Base-by-base conservation (phyloP, 2,329 filamentous ascomycete species). In the Phyllosticta citrichinensis region DNA sequence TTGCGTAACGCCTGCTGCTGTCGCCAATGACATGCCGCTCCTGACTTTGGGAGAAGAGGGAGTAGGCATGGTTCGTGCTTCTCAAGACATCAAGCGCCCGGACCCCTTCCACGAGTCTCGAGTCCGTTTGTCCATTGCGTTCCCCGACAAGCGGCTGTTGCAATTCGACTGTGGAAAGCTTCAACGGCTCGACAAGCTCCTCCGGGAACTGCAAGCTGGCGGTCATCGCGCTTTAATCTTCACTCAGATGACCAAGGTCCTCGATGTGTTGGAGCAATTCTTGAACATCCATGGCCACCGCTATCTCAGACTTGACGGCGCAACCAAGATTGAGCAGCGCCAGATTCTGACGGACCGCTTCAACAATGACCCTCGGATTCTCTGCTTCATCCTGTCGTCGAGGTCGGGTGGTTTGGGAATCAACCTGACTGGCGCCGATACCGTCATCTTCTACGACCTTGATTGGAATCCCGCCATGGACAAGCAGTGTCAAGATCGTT, bases 401-500 rank as follows among this genome's bases (percentile, higher is more conserved):
- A 86, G 94, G 62, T 97, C 94, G 0, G 94, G 94, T 66, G 94
- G 94, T 60, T 80, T 99, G 0, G 94, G 94, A 62, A 96, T 99
- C 77, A 99, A 99, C 68, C 80, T 99, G 52, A 97, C 93, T 0
- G 94, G 94, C 56, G 94, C 94, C 5, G 94, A 97, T 73, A 96
- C 92, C 0, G 94, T 99, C 68, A 97, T 99, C 66, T 99, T 99
- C 74, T 99, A 97, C 75, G 94, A 99, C 70, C 86, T 97, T 63
- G 94, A 99, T 72, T 99, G 95, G 95, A 99, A 99, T 69, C 94
- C 94, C 0, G 94, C 95, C 57, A 99, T 99, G 94, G 94, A 99
- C 78, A 96, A 96, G 74, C 94, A 99, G 74, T 99, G 94, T 69
- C 95, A 99, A 76, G 95, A 99, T 73, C 85, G 94, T 68, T 95